Percentiles rank a stretch among this genome's conserved stretches.
phyloP scores from a whole-genome alignment of 75 land plant species.

The Azolla pinnata region DNA sequence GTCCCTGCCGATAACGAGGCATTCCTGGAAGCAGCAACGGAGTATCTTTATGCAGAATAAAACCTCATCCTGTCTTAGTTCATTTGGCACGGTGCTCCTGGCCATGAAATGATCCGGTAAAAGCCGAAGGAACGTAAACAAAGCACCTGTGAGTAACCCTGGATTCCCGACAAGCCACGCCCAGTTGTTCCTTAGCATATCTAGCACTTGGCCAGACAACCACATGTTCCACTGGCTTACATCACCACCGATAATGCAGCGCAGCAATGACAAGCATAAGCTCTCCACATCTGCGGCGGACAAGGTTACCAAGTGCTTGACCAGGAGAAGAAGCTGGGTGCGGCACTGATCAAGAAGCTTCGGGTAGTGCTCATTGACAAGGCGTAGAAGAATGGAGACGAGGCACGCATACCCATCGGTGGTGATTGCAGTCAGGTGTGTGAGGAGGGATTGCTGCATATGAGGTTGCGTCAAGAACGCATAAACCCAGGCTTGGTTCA shows the following conservation, averaged over 20 bases:
- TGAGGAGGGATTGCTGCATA: conserved; percentile 35
- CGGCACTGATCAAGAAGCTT: conserved; percentile 43
- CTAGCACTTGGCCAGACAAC: conserved; percentile 56
- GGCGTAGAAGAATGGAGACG: conserved; percentile 26
- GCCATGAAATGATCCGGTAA: conserved; percentile 59
- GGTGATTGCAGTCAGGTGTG: conserved; percentile 55
- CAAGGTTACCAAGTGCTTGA: conserved; percentile 39
- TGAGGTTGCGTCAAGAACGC: conserved; percentile 47
- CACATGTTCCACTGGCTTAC: conserved; percentile 55
- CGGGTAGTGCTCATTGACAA: conserved; percentile 49
- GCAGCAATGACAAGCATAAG: conserved; percentile 48
- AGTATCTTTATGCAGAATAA: conserved; percentile 56
- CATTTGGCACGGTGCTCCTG: conserved; percentile 17
- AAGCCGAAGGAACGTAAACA: conserved; percentile 63
- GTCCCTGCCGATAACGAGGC: conserved; percentile 75
- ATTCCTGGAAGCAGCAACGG: conserved; percentile 54
- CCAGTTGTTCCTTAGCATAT: conserved; percentile 37
- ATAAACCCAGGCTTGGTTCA: conserved; percentile 57
- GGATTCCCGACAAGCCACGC: conserved; percentile 49
- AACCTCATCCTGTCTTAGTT: conserved; percentile 51
- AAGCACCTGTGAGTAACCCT: conserved; percentile 36
- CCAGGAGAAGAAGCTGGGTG: conserved; percentile 49
- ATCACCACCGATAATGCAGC: conserved; percentile 74
- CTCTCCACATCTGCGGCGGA: conserved; percentile 43
- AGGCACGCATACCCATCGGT: conserved; percentile 73